Base-by-base conservation (phyloP, 352 stramenopile genomes). In the Phytophthora pistaciae region DNA sequence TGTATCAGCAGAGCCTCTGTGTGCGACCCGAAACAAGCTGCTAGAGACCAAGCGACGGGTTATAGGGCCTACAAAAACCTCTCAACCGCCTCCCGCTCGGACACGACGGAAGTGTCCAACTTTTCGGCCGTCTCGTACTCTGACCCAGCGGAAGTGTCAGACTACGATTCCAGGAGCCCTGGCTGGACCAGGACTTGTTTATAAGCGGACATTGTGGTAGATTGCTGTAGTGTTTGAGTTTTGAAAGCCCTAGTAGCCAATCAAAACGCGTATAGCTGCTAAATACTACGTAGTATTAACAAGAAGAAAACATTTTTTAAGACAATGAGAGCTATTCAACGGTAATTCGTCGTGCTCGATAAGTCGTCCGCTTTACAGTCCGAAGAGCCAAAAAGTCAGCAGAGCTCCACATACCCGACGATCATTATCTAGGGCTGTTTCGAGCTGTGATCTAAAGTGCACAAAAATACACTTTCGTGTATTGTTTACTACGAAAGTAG, bases 1-100 rank as follows among this genome's bases (percentile, higher is more conserved):
- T 84, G 77, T 46, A 69, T 82, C 18, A 49, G 60, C 48, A 40
- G 62, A 1, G 44, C 66, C 13, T 10, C 71, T 9, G 65, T 55
- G 8, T 50, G 44, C 36, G 59, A 64, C 21, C 52, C 71, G 1
- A 61, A 20, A 3, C 20, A 61, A 16, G 57, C 58, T 0, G 66
- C 71, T 6, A 64, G 53, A 29, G 58, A 13, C 25, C 71, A 68
- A 55, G 46, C 20, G 27, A 53, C 46, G 46, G 46, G n/a, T 16
- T 53, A 14, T 20, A 13, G 10, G 20, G 20, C 46, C 27, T 53
- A 53, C 20, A 53, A 53, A 53, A 25, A 8, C 20, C 20, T 53
- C 0, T 27, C 46, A 25, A 53, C 46, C 46, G 46, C 46, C 18
- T 53, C 46, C 46, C 46, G 46, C 14, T 53, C 46, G 46, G 46